Evolutionary conservation across 2,329 filamentous ascomycete genomes (phyloP).

Genomic region (Metarhizium brunneum): DNA sequence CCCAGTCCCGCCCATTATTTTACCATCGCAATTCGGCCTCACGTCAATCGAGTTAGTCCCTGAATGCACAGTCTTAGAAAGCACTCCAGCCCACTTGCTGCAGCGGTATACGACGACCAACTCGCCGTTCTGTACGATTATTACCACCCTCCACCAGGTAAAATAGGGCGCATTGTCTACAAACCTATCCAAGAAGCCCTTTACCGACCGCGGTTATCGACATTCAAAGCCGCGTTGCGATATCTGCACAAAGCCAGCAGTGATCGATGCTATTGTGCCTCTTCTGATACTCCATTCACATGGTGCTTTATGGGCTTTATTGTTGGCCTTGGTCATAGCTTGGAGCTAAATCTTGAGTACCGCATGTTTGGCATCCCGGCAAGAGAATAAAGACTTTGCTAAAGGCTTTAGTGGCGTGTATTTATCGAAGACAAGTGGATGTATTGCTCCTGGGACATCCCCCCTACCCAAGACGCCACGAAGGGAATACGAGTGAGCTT

Average conservation of each 20-base stretch:
- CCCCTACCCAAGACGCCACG: conserved; percentile 23
- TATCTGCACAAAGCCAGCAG: conserved; percentile 7
- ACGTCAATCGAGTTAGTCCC: background rate
- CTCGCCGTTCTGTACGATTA: conserved; percentile 4
- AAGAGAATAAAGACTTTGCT: conserved; percentile 26
- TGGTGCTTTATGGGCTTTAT: conserved; percentile 27
- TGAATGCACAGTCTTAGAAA: background rate
- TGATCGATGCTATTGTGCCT: background rate
- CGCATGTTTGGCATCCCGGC: conserved; percentile 26
- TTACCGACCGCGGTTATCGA: conserved; percentile 2
- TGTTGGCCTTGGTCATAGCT: conserved; percentile 21
- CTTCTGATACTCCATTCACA: conserved; percentile 22
- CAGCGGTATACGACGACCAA: conserved; percentile 9
- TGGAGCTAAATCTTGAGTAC: conserved; percentile 27
- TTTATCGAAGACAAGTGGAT: conserved; percentile 29
- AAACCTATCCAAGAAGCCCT: conserved; percentile 3
- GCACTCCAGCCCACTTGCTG: conserved; percentile 5
- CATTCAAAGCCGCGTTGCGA: conserved; percentile 6
- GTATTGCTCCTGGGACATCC: conserved; percentile 25
- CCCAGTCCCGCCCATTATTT: conserved; percentile 6
- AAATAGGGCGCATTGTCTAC: conserved; percentile 8
- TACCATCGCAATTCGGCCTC: conserved; percentile 5
- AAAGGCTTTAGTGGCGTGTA: conserved; percentile 29
- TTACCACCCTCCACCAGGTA: background rate
- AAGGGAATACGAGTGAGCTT: conserved; percentile 18